Evolutionary conservation across 805 yeast species (phyloP).

Genomic region (Yarrowia sp.): DNA sequence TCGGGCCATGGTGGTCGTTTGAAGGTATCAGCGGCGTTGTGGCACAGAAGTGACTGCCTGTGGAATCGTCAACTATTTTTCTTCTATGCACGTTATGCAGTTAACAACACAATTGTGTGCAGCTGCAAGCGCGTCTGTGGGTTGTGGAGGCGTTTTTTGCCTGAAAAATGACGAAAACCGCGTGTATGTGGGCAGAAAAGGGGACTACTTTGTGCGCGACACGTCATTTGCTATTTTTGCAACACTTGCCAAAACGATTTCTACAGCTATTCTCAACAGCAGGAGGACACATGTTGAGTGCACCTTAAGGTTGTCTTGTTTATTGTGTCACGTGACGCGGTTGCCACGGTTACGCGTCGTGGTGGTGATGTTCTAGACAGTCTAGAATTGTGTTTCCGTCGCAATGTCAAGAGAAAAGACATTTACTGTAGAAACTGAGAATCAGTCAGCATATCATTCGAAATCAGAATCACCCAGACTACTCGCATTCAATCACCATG

Average conservation of each 20-base stretch:
- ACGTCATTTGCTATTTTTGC: background rate
- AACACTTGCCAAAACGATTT: background rate
- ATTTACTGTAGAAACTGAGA: too few species aligned
- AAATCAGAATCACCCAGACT: too few species aligned
- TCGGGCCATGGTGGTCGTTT: background rate
- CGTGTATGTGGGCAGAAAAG: too few species aligned
- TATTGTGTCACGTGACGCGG: background rate
- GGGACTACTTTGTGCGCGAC: too few species aligned
- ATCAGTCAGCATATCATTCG: too few species aligned
- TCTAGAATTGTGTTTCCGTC: too few species aligned
- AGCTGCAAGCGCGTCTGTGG: background rate
- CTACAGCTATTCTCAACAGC: background rate
- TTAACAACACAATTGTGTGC: background rate
- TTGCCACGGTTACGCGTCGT: background rate
- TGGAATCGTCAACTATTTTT: background rate
- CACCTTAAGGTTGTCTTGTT: background rate
- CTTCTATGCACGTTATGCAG: conserved; percentile 10
- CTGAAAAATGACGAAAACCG: background rate
- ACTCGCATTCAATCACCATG: too few species aligned
- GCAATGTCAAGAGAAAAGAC: too few species aligned
- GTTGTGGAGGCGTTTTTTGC: background rate
- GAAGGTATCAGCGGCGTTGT: too few species aligned
- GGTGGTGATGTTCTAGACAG: too few species aligned
- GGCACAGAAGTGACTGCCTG: background rate
- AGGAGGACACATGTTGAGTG: background rate